Evolutionary conservation across 1,139 yeast species (phyloP).

Genomic region (Casaregolazyma suthepensis): DNA sequence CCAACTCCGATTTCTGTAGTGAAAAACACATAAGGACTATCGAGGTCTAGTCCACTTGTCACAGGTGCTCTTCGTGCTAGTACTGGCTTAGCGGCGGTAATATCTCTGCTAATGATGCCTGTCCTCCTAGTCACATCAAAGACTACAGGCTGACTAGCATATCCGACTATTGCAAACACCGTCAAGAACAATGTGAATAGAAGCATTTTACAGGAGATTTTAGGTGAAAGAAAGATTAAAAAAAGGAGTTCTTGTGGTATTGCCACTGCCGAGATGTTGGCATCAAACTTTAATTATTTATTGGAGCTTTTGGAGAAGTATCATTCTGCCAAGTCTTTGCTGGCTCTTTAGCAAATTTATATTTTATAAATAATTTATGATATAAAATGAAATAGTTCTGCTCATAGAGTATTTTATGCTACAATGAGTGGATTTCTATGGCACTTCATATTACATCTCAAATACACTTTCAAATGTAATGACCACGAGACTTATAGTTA

Average conservation of each 20-base stretch:
- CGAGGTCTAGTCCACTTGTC: constrained; percentile 13
- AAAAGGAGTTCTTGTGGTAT: background rate
- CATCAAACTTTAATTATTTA: background rate
- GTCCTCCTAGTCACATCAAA: background rate
- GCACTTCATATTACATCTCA: background rate
- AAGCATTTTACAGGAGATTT: background rate
- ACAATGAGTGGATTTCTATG: background rate
- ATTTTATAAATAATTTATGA: too few species aligned
- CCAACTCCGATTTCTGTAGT: constrained; percentile 31
- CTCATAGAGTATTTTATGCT: background rate
- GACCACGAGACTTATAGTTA: background rate
- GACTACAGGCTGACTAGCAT: background rate
- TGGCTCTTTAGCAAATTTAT: background rate
- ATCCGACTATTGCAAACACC: background rate
- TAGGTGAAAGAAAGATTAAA: background rate
- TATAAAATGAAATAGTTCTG: background rate
- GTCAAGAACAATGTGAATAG: background rate
- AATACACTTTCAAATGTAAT: background rate
- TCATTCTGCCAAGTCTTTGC: background rate
- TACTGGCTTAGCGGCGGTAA: background rate
- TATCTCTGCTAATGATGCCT: background rate
- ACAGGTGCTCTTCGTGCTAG: constrained; percentile 1
- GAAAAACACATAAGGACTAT: constrained; percentile 28
- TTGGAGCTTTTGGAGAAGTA: background rate
- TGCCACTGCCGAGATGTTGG: background rate